Evolutionary conservation across 2,329 filamentous ascomycete species (phyloP), one percentile per base, ranked within the genome.

Genomic region (Stemphylium beticola): DNA sequence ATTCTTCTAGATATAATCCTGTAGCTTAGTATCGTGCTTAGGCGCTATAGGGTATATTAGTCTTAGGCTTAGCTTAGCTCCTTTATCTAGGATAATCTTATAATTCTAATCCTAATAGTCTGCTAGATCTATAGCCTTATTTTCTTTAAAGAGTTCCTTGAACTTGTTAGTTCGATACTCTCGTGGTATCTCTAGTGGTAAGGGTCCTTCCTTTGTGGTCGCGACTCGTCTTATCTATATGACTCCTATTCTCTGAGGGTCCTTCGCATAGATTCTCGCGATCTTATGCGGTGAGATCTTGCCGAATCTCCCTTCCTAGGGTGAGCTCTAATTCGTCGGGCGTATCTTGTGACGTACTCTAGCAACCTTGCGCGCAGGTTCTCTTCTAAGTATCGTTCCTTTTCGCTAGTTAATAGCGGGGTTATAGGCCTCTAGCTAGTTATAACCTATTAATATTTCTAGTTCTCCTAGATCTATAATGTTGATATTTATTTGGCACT

Each of bases 151-250:
- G 20, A 31, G 41, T 44, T 44, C 26, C 31, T 18, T 32, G 26
- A 42, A 42, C 39, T 42, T 42, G 14, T 42, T 42, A 22, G 24
- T 31, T 26, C 14, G 12, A 38, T 47, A 47, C 32, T 37, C 15
- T 38, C 7, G 17, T 47, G 29, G 33, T 37, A 47, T 47, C 1
- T 37, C 43, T 47, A 47, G n/a, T 47, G 37, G 43, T 47, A 46
- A 29, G 3, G 15, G 39, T 44, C 10, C 4, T 7, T 44, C 14
- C 7, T 32, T 32, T 33, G 1, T 44, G 32, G 12, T 17, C 14
- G 4, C 15, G 4, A 32, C 9, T 14, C 15, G 14, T 33, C n/a
- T 15, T 46, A 33, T 12, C 12, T 46, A 34, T 8, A 37, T 37
- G 24, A 33, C 20, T 15, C 2, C 11, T n/a, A 34, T 20, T 24